Evolutionary conservation across 768 basidiomycete genomes (phyloP), one percentile per base, ranked within the genome.

Genomic region (Tylopilus felleus): DNA sequence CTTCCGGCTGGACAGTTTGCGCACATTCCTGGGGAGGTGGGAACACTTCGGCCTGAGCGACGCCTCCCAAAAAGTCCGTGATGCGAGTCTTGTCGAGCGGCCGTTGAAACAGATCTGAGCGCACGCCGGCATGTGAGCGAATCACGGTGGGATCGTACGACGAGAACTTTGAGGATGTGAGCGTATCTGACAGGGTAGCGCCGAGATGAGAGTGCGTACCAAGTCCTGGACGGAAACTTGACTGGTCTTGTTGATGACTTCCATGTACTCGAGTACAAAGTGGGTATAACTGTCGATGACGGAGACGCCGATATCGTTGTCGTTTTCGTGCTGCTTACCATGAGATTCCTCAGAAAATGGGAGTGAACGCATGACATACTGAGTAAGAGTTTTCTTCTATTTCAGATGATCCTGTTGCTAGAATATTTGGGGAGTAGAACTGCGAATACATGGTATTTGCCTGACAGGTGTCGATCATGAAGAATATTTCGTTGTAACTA

Each of bases 381-480:
- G 96, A 97, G 65, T 95, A 98, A 1, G 94, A 97, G 65, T 86
- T 97, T 71, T 98, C 89, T 38, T 81, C 88, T 25, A 95, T 73
- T 47, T 80, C 73, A 9, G 92, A 90, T 0, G 91, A 94, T 0
- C 93, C 95, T 0, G 93, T 93, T 0, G 95, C 92, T 4, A 96
- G 80, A 47, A 98, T 86, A 60, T 95, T 92, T 0, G 93, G 93
- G 1, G 93, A 94, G 70, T 95, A 95, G 60, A 96, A 83, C 65
- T 93, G 90, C 48, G 86, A 84, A 66, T 91, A 98, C 85, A 99
- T 86, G 5, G 91, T 92, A 66, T 93, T 96, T 25, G 96, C 97
- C 71, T 99, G 94, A 67, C 96, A 99, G 0, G 96, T 98, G 64
- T 99, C 96, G 55, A 95, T 86, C 90, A 98, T 98, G 77, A 96